These are phyloP conservation scores for Syncephalastrum monosporum DNA, from an alignment of 371 early-diverging fungal species.

Conservation along the genomic window DNA sequence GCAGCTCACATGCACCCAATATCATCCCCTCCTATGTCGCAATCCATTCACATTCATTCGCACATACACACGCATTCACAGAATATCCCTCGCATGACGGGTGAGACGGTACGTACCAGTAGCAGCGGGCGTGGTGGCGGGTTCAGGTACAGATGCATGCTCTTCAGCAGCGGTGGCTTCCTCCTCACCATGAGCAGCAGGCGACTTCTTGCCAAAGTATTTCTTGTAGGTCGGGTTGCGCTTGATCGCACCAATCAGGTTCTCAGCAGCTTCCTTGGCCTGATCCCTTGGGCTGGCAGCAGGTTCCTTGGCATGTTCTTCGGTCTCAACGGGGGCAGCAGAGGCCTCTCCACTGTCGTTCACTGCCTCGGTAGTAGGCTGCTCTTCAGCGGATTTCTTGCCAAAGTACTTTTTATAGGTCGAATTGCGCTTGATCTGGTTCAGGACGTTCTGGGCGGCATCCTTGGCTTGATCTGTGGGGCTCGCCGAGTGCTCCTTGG, in stretches of 20 bases:
- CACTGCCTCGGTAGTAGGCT: slow-evolving; percentile 7
- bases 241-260: slow-evolving; percentile 34
- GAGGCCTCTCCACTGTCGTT: slow-evolving; percentile 12
- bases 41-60: too few relatives aligned
- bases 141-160: too few relatives aligned
- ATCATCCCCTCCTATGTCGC: too few relatives aligned
- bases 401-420: slow-evolving; percentile 36
- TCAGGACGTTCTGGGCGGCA: slow-evolving; percentile 24
- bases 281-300: too few relatives aligned
- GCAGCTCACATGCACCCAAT: too few relatives aligned
- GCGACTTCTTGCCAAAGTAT: slow-evolving; percentile 32
- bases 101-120: too few relatives aligned
- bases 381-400: slow-evolving; percentile 16
- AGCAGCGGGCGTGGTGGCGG: too few relatives aligned
- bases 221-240: slow-evolving; percentile 27
- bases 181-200: slow-evolving; percentile 12
- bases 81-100: too few relatives aligned
- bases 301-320: too few relatives aligned
- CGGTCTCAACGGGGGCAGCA: slow-evolving; percentile 8
- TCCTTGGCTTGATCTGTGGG: not conserved
- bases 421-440: slow-evolving; percentile 36
- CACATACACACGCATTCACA: too few relatives aligned
- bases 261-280: slow-evolving; percentile 8
- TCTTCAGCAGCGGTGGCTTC: slow-evolving; percentile 6
- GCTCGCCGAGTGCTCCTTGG: not conserved